Conservation (phyloP, 306 rosid species). For the Amphicarpaea edgeworthii region DNA sequence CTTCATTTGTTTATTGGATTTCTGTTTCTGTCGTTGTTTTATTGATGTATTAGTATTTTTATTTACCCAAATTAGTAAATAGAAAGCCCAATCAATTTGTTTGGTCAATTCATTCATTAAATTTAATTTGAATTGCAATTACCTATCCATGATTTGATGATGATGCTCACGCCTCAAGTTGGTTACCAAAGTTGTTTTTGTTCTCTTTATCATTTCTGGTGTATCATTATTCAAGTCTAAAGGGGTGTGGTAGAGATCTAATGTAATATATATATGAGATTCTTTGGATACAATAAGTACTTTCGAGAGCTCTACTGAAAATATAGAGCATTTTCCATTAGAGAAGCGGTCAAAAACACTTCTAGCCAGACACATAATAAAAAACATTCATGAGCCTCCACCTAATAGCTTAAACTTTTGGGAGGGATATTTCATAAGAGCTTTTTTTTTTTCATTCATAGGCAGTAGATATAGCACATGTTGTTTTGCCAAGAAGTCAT, state of each 20-base stretch:
- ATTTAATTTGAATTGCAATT: too few relatives aligned
- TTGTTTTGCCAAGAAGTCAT: constrained; percentile 65
- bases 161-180: too few relatives aligned
- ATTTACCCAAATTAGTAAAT: constrained; percentile 3
- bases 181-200: background rate
- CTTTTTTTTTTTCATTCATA: constrained; percentile 16
- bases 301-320: too few relatives aligned
- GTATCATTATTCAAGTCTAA: background rate
- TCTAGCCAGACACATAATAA: too few relatives aligned
- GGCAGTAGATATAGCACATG: constrained; percentile 54
- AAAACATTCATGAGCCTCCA: background rate
- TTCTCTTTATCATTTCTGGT: background rate
- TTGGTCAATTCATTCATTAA: background rate
- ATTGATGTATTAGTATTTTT: constrained; percentile 1
- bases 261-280: too few relatives aligned
- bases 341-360: too few relatives aligned
- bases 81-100: background rate
- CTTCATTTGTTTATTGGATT: background rate
- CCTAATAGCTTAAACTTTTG: background rate
- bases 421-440: background rate
- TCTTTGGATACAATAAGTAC: too few relatives aligned
- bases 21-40: constrained; percentile 3
- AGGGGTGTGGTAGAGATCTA: background rate
- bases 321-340: too few relatives aligned
- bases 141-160: too few relatives aligned